Evolutionary conservation across 2,329 filamentous ascomycete genomes (phyloP).

Genomic region (Verticillium zaregamsianum): DNA sequence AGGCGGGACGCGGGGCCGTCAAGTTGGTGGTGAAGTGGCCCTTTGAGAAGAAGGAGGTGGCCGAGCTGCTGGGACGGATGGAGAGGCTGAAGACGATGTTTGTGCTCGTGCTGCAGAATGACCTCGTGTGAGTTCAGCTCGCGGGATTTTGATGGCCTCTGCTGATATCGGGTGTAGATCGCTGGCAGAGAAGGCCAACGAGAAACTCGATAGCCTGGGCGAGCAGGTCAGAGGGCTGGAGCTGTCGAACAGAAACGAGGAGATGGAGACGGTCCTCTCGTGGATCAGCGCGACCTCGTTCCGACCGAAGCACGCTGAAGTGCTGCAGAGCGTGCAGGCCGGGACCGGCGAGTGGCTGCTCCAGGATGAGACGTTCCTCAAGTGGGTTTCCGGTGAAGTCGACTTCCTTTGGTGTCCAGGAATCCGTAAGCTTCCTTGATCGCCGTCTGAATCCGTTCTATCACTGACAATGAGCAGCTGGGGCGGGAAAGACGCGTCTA

Average conservation of each 20-base stretch:
- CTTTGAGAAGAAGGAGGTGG: slow-evolving; percentile 1
- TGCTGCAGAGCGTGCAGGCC: neutral
- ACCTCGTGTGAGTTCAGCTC: neutral
- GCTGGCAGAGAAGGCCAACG: neutral
- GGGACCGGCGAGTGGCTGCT: neutral
- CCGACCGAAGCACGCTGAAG: neutral
- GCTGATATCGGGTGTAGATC: neutral
- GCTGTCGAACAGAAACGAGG: neutral
- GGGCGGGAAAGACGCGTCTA: too few relatives aligned
- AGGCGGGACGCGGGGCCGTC: neutral
- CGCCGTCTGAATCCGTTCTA: too few relatives aligned
- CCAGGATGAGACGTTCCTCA: neutral
- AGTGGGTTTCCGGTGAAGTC: neutral
- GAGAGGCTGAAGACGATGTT: slow-evolving; percentile 1
- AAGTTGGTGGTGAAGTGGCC: neutral
- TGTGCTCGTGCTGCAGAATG: slow-evolving; percentile 1
- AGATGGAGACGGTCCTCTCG: neutral
- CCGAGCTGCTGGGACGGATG: neutral
- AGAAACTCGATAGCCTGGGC: neutral
- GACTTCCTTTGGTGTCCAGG: neutral
- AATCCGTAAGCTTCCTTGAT: neutral
- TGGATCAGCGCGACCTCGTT: neutral
- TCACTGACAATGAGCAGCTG: too few relatives aligned
- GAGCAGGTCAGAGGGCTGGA: neutral
- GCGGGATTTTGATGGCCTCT: too few relatives aligned